Evolutionary conservation across 805 yeast species (phyloP).

Genomic region (Maudiozyma saulgeensis): DNA sequence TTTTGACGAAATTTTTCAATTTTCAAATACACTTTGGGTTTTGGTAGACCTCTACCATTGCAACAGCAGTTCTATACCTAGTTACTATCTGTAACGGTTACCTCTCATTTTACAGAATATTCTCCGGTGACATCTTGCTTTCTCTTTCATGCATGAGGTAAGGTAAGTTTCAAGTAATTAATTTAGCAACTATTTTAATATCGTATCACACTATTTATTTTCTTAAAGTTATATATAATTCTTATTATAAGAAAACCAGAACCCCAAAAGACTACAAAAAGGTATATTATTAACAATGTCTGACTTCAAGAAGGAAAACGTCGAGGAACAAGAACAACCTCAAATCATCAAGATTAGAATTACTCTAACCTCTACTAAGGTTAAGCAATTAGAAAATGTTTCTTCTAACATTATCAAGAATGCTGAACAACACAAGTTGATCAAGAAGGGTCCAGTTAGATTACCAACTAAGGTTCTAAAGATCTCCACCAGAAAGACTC

Average conservation of each 20-base stretch:
- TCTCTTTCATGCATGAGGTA: too few relatives aligned
- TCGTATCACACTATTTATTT: background rate
- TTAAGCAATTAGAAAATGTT: conserved; percentile 95
- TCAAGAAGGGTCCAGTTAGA: conserved; percentile 99
- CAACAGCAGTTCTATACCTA: too few relatives aligned
- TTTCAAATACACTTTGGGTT: too few relatives aligned
- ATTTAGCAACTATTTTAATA: background rate
- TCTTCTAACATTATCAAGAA: conserved; percentile 81
- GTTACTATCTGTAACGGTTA: too few relatives aligned
- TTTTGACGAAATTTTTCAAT: too few relatives aligned
- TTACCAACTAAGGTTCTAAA: conserved; percentile 98
- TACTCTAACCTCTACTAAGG: conserved; percentile 97
- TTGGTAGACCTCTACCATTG: too few relatives aligned
- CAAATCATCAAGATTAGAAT: conserved; percentile 96
- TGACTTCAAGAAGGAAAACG: conserved; percentile 79
- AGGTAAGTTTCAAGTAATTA: too few relatives aligned
- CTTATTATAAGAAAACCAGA: background rate
- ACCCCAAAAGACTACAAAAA: conserved; percentile 23
- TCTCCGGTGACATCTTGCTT: too few relatives aligned
- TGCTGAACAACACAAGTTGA: conserved; percentile 73
- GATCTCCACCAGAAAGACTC: conserved; percentile 99
- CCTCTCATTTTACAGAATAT: too few relatives aligned
- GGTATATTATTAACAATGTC: conserved; percentile 51
- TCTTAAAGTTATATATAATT: background rate
- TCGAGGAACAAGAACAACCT: conserved; percentile 68